Base-by-base conservation (phyloP, 176 grass and related monocot genomes). In the Oryza glumipatula region DNA sequence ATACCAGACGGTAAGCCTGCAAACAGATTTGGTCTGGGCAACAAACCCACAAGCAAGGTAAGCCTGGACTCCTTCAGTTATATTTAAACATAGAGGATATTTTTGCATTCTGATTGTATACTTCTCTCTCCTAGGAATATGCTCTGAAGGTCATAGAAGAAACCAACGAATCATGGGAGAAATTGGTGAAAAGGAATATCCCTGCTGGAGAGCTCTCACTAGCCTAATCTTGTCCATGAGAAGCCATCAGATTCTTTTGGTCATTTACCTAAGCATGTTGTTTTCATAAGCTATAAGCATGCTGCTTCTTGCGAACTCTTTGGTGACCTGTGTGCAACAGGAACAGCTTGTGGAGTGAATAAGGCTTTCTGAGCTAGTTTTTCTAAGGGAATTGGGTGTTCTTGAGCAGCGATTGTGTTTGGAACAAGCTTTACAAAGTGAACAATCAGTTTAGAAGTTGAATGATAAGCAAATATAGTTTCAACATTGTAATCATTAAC, bases 1-100 rank as follows among this genome's bases (percentile, higher is more conserved):
- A 96, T 94, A 88, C 94, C 96, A 48, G 96, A 99, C 74, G 96
- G 96, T 71, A 99, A 99, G 74, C 96, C 96, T 48, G 96, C 94
- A 63, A 99, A 99, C 79, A 83, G 80, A 74, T 98, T 98, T 54
- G 95, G 93, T 58, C 93, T 98, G 30, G 93, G 93, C 35, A 93
- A 98, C 89, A 99, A 91, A 67, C 93, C 96, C 28, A 78, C 86
- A 68, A 92, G 79, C 91, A 99, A 96, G 90, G 94, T 99, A 90
- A 94, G 74, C 7, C 5, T 84, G 44, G 33, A 33, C 49, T 3
- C 87, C 32, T 84, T 65, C 61, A 24, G 71, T 73, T 78, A 63
- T 73, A 33, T 26, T 83, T 30, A 76, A 77, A 51, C 7, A 45
- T 4, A 67, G 1, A 61, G 32, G 74, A 67, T 74, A 67, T 77